Percentiles rank a stretch among this genome's conserved stretches.
Evolutionary conservation across 164 flowering plant species (phyloP).

Genomic region (Liriodendron chinense): DNA sequence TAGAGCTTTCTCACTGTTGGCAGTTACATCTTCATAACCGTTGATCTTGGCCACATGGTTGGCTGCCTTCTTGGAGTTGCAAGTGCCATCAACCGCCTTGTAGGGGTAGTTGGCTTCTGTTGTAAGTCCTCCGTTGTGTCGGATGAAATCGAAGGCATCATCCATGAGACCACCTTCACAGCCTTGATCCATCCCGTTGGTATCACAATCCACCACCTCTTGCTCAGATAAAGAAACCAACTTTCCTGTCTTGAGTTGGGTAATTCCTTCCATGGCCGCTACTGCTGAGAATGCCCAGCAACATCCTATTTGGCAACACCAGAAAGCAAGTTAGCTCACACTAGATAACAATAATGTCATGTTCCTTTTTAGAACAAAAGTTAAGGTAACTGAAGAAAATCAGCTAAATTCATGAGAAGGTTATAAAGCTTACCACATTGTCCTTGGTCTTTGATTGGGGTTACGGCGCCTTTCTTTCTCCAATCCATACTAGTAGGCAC

Average conservation of each 20-base stretch:
- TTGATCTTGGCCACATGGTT: neutral
- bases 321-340: neutral
- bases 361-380: neutral
- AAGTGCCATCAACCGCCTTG: neutral
- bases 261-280: constrained; percentile 1
- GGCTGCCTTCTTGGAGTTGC: neutral
- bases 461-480: constrained; percentile 29
- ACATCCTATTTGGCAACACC: neutral
- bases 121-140: constrained; percentile 1
- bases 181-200: neutral
- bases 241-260: neutral
- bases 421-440: neutral
- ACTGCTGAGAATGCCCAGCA: constrained; percentile 16
- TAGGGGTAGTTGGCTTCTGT: constrained; percentile 10
- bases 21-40: constrained; percentile 5
- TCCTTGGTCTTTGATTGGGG: neutral
- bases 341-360: neutral
- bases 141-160: constrained; percentile 6
- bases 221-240: constrained; percentile 10
- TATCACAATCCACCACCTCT: constrained; percentile 4
- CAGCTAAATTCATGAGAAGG: neutral
- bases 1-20: constrained; percentile 12
- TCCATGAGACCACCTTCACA: constrained; percentile 1
- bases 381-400: neutral
- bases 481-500: constrained; percentile 28